Conservation (phyloP, 495 filamentous ascomycete species). For the Aspergillus kassunensis region DNA sequence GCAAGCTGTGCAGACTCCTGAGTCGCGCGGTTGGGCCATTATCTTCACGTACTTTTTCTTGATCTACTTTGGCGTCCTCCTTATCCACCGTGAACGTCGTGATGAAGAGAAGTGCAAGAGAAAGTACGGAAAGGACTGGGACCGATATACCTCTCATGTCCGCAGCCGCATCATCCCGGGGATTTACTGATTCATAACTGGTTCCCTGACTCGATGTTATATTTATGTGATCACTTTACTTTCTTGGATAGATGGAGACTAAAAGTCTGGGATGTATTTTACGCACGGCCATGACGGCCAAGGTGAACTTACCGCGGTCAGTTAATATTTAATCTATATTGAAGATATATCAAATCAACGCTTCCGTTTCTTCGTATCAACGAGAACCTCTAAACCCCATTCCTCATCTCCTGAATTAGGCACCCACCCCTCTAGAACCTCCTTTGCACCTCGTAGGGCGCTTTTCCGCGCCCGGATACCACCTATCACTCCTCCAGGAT, state of each 20-base stretch:
- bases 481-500: neutral
- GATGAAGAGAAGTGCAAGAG: slow-evolving; percentile 89
- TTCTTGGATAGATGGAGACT: no score
- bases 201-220: no score
- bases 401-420: slow-evolving; percentile 38
- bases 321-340: no score
- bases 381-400: slow-evolving; percentile 37
- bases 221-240: no score
- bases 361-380: slow-evolving; percentile 36
- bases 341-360: no score
- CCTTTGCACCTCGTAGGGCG: slow-evolving; percentile 33
- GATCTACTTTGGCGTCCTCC: slow-evolving; percentile 83
- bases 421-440: slow-evolving; percentile 35
- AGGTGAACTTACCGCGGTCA: no score
- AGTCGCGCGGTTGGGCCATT: slow-evolving; percentile 75
- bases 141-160: slow-evolving; percentile 79
- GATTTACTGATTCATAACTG: slow-evolving; percentile 59
- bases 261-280: no score
- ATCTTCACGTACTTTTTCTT: slow-evolving; percentile 94
- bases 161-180: slow-evolving; percentile 85
- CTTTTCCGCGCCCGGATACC: slow-evolving; percentile 20
- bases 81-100: slow-evolving; percentile 85
- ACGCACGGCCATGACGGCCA: no score
- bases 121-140: slow-evolving; percentile 96
- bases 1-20: slow-evolving; percentile 61